Evolutionary conservation across 1,139 yeast species (phyloP), one percentile per base, ranked within the genome.

Genomic region (Candida sojae): DNA sequence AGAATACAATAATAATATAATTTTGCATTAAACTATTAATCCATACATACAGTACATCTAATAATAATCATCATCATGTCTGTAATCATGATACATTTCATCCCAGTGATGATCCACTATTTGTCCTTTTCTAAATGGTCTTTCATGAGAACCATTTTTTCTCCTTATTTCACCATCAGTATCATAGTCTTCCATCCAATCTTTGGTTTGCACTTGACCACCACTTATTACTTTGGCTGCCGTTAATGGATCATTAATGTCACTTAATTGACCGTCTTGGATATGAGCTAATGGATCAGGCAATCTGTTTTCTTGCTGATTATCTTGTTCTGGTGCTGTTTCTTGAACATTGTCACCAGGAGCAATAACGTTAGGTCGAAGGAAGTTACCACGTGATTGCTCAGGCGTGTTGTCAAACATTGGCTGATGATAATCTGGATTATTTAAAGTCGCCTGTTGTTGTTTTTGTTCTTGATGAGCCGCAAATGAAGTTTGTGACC

Each of bases 221-320:
- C 80, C 80, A 55, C 77, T 71, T 8, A 73, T 59, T 5, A 74
- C 60, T 50, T 69, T 63, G 4, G 80, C 80, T 2, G 79, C 78
- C 45, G 68, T 63, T 11, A 75, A 60, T 2, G 79, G 73, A 44
- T 65, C 67, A 17, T 40, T 54, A 17, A 67, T 53, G 35, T 61
- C 68, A 1, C 53, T 58, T 11, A 75, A 57, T 21, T 60, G 67
- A 1, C 79, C 79, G 45, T 73, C 77, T 43, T 60, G 60, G n/a
- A 75, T 63, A 52, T 75, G 80, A 1, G 79, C 77, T 47, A 75
- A 61, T 0, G 80, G 80, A 51, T 75, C 80, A 2, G 80, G 79
- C 26, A 75, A 61, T 43, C 59, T 71, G 51, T 63, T 63, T 32
- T 55, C 58, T 10, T 54, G 56, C 33, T 51, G 51, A 8, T 41